A percentile compares a stretch with the other conserved stretches of the same genome.
These are phyloP conservation scores for Nigrospora sphaerica DNA, from an alignment of 2,329 filamentous ascomycete species.

Conservation along the genomic window DNA sequence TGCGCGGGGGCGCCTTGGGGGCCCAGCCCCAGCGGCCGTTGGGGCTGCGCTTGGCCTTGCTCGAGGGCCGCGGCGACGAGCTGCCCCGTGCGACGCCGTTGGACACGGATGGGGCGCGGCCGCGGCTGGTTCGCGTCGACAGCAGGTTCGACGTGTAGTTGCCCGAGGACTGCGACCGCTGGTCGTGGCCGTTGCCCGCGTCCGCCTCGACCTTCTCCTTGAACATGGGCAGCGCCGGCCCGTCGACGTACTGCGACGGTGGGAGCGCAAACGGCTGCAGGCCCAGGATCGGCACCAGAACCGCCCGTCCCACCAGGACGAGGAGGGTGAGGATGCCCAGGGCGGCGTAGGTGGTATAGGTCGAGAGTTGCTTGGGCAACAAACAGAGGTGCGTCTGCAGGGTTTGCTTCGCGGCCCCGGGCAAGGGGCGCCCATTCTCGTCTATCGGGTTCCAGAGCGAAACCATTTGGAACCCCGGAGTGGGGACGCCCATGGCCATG, in stretches of 20 bases:
- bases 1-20: conserved; percentile 37
- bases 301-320: conserved; percentile 43
- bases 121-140: conserved; percentile 18
- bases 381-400: conserved; percentile 87
- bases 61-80: conserved; percentile 15
- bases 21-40: conserved; percentile 34
- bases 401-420: conserved; percentile 43
- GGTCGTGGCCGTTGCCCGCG: conserved; percentile 19
- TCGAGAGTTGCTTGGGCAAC: conserved; percentile 77
- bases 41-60: not conserved
- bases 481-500: conserved; percentile 92
- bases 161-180: conserved; percentile 19
- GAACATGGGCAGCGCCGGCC: conserved; percentile 35
- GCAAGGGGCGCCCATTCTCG: conserved; percentile 40
- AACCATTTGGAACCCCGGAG: conserved; percentile 79
- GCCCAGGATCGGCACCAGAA: conserved; percentile 48
- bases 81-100: conserved; percentile 14
- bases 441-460: conserved; percentile 92
- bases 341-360: conserved; percentile 71
- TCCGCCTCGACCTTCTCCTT: conserved; percentile 48
- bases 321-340: conserved; percentile 49
- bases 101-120: conserved; percentile 17
- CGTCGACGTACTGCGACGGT: conserved; percentile 19
- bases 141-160: conserved; percentile 27
- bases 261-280: conserved; percentile 48